phyloP scores from a whole-genome alignment of 106 monocot species.

The Acorus calamus region DNA sequence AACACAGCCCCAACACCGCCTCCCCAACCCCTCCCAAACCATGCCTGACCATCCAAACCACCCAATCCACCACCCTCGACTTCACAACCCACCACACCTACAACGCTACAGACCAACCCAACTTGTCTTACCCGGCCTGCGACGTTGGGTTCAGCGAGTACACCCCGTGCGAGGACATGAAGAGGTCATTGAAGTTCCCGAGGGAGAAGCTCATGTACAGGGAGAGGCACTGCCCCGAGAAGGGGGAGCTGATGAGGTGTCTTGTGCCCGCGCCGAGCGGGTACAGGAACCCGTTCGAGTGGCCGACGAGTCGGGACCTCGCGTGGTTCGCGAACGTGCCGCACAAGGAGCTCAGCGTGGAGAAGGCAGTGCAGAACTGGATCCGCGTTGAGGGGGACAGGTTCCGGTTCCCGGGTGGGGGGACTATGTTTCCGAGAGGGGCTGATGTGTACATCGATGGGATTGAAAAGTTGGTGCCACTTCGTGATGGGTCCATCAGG shows the following conservation, averaged over 20 bases:
- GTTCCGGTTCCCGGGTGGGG: no score
- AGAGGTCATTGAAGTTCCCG: constrained; percentile 24
- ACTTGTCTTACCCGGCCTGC: constrained; percentile 26
- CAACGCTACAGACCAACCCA: constrained; percentile 2
- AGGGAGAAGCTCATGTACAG: constrained; percentile 23
- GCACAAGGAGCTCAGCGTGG: constrained; percentile 49
- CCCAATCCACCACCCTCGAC: constrained; percentile 21
- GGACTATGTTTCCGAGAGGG: no score
- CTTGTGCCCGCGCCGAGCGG: constrained; percentile 41
- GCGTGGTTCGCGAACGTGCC: constrained; percentile 51
- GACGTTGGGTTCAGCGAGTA: constrained; percentile 35
- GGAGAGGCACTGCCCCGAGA: constrained; percentile 47
- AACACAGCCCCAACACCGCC: no score
- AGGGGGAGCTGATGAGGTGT: constrained; percentile 34
- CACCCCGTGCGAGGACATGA: constrained; percentile 53
- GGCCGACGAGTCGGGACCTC: constrained; percentile 48
- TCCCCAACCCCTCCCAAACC: no score
- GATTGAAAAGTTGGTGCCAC: no score
- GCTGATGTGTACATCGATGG: no score
- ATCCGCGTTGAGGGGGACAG: no score
- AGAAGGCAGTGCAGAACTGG: constrained; percentile 22
- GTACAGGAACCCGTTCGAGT: constrained; percentile 53
- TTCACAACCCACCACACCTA: constrained; percentile 46
- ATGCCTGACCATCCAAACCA: not conserved
- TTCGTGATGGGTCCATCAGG: no score